A percentile compares a stretch with the other conserved stretches of the same genome.
phyloP scores from a whole-genome alignment of 2,329 filamentous ascomycete species.

The Alternaria rosae region DNA sequence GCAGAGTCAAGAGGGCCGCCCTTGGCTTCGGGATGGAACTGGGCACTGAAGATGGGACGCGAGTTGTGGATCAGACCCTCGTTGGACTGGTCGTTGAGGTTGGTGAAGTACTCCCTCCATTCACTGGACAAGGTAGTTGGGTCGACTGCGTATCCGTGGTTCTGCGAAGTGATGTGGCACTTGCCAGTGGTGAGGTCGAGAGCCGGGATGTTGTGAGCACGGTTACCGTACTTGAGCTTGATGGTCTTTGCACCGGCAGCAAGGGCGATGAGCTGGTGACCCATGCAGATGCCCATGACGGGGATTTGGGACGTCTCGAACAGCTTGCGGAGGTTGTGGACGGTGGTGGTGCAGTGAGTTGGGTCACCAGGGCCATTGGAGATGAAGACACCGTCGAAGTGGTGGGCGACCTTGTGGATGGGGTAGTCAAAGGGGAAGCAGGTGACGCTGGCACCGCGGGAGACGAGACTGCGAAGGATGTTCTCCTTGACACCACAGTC shows the following conservation, averaged over 20 bases:
- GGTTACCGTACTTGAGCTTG: slow-evolving; percentile 99
- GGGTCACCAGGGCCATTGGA: slow-evolving; percentile 98
- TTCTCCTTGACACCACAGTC: slow-evolving; percentile 99
- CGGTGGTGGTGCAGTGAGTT: slow-evolving; percentile 93
- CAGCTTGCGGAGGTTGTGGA: slow-evolving; percentile 87
- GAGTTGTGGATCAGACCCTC: slow-evolving; percentile 97
- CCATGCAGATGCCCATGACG: slow-evolving; percentile 97
- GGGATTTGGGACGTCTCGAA: slow-evolving; percentile 92
- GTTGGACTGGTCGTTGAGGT: slow-evolving; percentile 96
- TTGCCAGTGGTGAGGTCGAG: slow-evolving; percentile 93
- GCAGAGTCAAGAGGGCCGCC: slow-evolving; percentile 94
- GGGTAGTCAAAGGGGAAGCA: slow-evolving; percentile 97
- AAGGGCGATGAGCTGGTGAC: slow-evolving; percentile 93
- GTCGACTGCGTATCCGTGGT: slow-evolving; percentile 97
- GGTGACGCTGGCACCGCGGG: slow-evolving; percentile 88
- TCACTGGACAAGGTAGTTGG: slow-evolving; percentile 79
- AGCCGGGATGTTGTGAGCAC: slow-evolving; percentile 97
- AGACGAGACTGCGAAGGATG: slow-evolving; percentile 92
- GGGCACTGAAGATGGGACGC: slow-evolving; percentile 95
- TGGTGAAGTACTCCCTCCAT: slow-evolving; percentile 98
- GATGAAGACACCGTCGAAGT: slow-evolving; percentile 99
- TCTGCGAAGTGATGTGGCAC: slow-evolving; percentile 98
- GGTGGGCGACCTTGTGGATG: slow-evolving; percentile 96
- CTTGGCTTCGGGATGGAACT: slow-evolving; percentile 99
- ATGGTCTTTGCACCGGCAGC: slow-evolving; percentile 87